Evolutionary conservation across 129 eudicot species (phyloP), one percentile per base, ranked within the genome.

Genomic region (Scalesia atractyloides): DNA sequence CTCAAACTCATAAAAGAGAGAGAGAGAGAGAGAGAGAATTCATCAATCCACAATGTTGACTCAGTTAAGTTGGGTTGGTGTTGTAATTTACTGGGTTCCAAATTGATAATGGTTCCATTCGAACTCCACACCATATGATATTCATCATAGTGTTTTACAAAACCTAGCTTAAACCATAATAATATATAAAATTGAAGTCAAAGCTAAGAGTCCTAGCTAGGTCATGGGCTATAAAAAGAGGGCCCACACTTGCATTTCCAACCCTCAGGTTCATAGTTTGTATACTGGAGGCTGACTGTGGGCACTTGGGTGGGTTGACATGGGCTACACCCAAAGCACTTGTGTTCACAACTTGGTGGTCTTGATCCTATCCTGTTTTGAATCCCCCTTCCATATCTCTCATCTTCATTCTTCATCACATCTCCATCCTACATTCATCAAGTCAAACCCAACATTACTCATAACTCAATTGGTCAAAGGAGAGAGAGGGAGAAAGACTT

Each of bases 191-290:
- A 26, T 48, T 12, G 17, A 10, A 18, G n/a, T 33, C 56, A 12
- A 26, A 58, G 57, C 44, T 13, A 22, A 77, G 56, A 44, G 56
- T 13, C 74, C 30, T 64, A 50, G 37, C 18, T 15, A 65, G 54
- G 20, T 80, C 69, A 86, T 58, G 91, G 91, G 56, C 73, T 78
- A 65, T 80, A 83, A 48, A 81, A 66, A 58, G 82, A 47, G 41
- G 91, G 73, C 17, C 91, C 88, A 83, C 94, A 87, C 56, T 82
- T 79, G 87, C 94, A 87, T 72, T 84, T 80, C 94, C 94, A 87
- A n/a, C 89, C 86, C 66, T 88, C 90, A 9, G 94, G 94, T 68
- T 88, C 88, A 80, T 88, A 85, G 70, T 88, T 88, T 19, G 89
- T 82, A 82, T 73, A 82, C 69, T 82, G 86, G 54, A 81, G 82